These are phyloP conservation scores for Aspergillus tanneri DNA, from an alignment of 2,329 filamentous ascomycete genomes.

Conservation along the genomic window DNA sequence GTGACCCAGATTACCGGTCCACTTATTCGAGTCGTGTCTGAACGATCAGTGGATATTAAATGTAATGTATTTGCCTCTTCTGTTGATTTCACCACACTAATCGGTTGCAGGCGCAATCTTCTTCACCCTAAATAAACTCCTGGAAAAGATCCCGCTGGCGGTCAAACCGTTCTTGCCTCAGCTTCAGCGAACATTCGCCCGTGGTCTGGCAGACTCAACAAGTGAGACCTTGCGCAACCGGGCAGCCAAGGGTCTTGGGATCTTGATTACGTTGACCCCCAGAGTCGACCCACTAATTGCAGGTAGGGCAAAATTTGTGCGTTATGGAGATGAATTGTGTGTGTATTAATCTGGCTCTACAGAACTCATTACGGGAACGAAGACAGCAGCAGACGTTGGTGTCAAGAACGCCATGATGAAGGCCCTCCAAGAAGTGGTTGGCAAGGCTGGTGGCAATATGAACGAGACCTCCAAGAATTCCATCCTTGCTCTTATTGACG, in stretches of 20 bases:
- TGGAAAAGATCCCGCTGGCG: slow-evolving; percentile 94
- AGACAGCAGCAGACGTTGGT: slow-evolving; percentile 78
- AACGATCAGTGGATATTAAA: slow-evolving; percentile 94
- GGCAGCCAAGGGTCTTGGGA: slow-evolving; percentile 90
- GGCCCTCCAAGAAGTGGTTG: slow-evolving; percentile 92
- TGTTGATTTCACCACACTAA: slow-evolving; percentile 19
- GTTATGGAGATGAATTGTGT: slow-evolving; percentile 4
- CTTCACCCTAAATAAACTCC: slow-evolving; percentile 86
- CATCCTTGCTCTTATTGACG: slow-evolving; percentile 86
- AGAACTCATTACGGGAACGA: slow-evolving; percentile 92
- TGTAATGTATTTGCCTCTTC: slow-evolving; percentile 31
- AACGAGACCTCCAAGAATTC: slow-evolving; percentile 81
- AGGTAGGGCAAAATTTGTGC: slow-evolving; percentile 30
- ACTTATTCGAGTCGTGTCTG: slow-evolving; percentile 94
- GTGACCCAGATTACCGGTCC: slow-evolving; percentile 98
- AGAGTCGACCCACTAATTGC: slow-evolving; percentile 90
- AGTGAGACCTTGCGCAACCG: slow-evolving; percentile 84
- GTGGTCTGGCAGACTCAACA: slow-evolving; percentile 87
- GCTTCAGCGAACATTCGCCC: slow-evolving; percentile 93
- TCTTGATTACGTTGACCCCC: slow-evolving; percentile 90
- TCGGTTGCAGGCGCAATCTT: slow-evolving; percentile 71
- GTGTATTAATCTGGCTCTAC: slow-evolving; percentile 31
- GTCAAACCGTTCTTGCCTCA: slow-evolving; percentile 97
- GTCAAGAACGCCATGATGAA: slow-evolving; percentile 96
- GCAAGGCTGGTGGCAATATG: slow-evolving; percentile 93